Conservation (phyloP, 768 basidiomycete genomes). For the Suillus subaureus region DNA sequence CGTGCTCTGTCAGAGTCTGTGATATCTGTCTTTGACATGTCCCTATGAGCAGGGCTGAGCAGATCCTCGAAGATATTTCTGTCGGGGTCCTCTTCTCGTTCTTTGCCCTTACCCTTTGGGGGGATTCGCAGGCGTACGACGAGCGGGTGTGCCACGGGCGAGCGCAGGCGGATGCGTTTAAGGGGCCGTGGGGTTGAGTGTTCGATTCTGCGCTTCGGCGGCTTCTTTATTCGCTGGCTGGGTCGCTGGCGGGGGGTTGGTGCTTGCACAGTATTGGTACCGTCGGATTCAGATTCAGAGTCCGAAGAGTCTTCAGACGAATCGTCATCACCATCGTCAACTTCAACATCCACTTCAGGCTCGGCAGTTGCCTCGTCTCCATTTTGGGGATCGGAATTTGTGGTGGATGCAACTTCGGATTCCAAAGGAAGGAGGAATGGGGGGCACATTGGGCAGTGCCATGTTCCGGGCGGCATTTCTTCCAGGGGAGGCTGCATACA, state of each 20-base stretch:
- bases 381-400: conserved; percentile 28
- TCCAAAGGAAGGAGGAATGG: conserved; percentile 23
- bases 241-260: conserved; percentile 17
- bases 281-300: conserved; percentile 29
- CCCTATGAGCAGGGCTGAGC: conserved; percentile 66
- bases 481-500: conserved; percentile 75
- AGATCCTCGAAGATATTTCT: conserved; percentile 85
- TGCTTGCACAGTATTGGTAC: conserved; percentile 18
- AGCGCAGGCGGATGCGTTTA: conserved; percentile 47
- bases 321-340: conserved; percentile 32
- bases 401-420: conserved; percentile 11
- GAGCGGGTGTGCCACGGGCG: conserved; percentile 36
- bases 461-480: conserved; percentile 73
- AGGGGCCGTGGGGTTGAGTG: conserved; percentile 31
- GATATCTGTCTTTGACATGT: conserved; percentile 70
- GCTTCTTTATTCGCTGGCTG: conserved; percentile 31
- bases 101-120: conserved; percentile 68
- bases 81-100: conserved; percentile 62
- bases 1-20: conserved; percentile 58
- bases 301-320: conserved; percentile 28
- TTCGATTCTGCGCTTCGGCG: conserved; percentile 26
- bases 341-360: conserved; percentile 36
- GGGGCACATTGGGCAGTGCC: conserved; percentile 73
- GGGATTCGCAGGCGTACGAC: conserved; percentile 57
- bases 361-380: conserved; percentile 16